Percentiles rank a stretch among this genome's conserved stretches.
phyloP scores from a whole-genome alignment of 2,329 filamentous ascomycete species.

The Hypoxylon sp. region DNA sequence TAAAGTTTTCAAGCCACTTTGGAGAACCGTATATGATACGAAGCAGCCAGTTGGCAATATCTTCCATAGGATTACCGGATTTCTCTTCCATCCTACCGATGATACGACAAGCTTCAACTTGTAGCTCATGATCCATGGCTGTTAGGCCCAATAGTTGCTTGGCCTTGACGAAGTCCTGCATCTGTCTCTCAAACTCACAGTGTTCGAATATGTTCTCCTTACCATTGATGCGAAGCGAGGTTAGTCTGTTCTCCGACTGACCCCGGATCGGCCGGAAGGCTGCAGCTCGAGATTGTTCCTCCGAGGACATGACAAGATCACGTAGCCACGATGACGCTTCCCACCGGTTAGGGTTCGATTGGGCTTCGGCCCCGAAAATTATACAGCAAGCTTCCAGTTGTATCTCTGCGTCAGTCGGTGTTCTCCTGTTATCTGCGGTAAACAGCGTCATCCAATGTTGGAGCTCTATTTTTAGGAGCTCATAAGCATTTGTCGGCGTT shows the following conservation, averaged over 20 bases:
- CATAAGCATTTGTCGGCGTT: constrained; percentile 71
- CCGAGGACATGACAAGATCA: constrained; percentile 69
- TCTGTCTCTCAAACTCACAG: constrained; percentile 69
- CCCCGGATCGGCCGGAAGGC: constrained; percentile 65
- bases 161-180: constrained; percentile 68
- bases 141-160: constrained; percentile 70
- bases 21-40: constrained; percentile 66
- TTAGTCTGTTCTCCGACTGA: constrained; percentile 63
- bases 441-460: constrained; percentile 66
- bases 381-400: constrained; percentile 72
- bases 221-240: constrained; percentile 69
- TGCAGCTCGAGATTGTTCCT: constrained; percentile 60
- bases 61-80: constrained; percentile 64
- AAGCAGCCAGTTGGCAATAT: constrained; percentile 70
- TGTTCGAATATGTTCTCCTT: constrained; percentile 71
- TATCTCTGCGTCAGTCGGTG: constrained; percentile 67
- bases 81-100: constrained; percentile 70
- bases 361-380: constrained; percentile 68
- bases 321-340: constrained; percentile 68
- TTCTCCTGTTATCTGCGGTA: constrained; percentile 58
- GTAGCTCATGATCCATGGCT: constrained; percentile 72
- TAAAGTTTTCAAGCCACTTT: constrained; percentile 70
- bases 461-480: constrained; percentile 72
- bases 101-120: constrained; percentile 71
- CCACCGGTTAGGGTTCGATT: constrained; percentile 59